Evolutionary conservation across 2,329 filamentous ascomycete species (phyloP), one percentile per base, ranked within the genome.

Genomic region (Diaporthe aspalathi): DNA sequence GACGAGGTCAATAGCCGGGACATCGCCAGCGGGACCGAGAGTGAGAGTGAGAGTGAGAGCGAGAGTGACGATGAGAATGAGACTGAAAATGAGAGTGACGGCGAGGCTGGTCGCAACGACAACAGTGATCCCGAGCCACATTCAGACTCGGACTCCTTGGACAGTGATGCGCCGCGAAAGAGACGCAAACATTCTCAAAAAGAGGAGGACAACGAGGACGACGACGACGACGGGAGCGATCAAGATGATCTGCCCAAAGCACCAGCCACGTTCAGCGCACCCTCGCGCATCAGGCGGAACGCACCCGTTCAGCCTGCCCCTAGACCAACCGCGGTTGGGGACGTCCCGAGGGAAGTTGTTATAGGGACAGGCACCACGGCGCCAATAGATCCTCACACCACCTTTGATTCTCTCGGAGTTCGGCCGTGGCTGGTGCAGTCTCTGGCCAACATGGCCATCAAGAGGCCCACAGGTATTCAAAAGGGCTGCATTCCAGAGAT

Each of bases 401-500:
- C 88, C 11, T 97, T 97, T 79, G 88, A 90, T 22, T 88, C 90
- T 14, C 83, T 98, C 66, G 85, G 89, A 65, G 91, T 97, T 54
- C 88, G 90, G 47, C 94, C 93, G 80, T 99, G 96, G 96, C 90
- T 99, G 5, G 91, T 97, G 2, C 89, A 91, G 73, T 95, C 95
- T 1, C 86, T 99, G 56, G 82, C 82, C 68, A 90, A 89, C 77
- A 89, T 90, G 88, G 72, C 94, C 38, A 98, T 99, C 79, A 93
- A 90, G 78, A 87, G 92, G 70, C 96, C 96, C 0, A 99, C 96
- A 0, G 92, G 92, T 20, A 98, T 99, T 84, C 96, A 99, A 77
- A 94, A 93, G 77, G 92, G 91, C 67, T 97, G 94, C 79, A 98
- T 99, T 77, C 95, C 95, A 1, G 93, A 96, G 79, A 98, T 98